Evolutionary conservation across 192 early-diverging fungal species (phyloP).

Genomic region (Mortierella claussenii): DNA sequence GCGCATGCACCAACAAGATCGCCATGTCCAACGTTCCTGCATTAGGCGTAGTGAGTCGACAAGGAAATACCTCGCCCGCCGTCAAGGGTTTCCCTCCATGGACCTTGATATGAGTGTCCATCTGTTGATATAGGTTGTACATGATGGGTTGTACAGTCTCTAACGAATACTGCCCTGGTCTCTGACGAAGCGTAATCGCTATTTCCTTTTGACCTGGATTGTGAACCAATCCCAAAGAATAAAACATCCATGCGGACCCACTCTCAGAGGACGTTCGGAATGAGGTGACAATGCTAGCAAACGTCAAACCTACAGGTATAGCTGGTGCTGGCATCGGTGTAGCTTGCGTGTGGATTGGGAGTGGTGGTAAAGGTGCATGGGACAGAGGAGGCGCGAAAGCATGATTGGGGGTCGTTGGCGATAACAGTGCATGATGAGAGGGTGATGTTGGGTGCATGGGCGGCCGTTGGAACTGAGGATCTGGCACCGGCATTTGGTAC

Average conservation of each 20-base stretch:
- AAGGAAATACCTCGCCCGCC: conserved; percentile 37
- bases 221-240: conserved; percentile 28
- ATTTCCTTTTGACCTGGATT: conserved; percentile 49
- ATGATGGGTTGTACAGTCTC: conserved; percentile 40
- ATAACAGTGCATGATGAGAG: background rate
- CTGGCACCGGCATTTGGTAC: conserved; percentile 21
- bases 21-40: conserved; percentile 21
- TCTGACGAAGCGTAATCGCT: conserved; percentile 41
- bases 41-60: conserved; percentile 32
- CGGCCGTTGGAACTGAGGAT: background rate
- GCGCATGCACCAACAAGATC: conserved; percentile 33
- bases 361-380: background rate
- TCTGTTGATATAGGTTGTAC: conserved; percentile 38
- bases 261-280: conserved; percentile 48
- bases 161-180: conserved; percentile 30
- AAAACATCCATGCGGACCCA: conserved; percentile 38
- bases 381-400: background rate
- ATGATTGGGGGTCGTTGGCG: background rate
- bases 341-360: too few relatives aligned
- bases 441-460: background rate
- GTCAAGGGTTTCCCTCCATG: conserved; percentile 22
- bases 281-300: conserved; percentile 42
- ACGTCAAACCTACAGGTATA: conserved; percentile 18
- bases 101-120: conserved; percentile 29
- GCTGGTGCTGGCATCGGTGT: background rate